Evolutionary conservation across 176 grass and related monocot genomes (phyloP), one percentile per base, ranked within the genome.

Genomic region (Zea mays): DNA sequence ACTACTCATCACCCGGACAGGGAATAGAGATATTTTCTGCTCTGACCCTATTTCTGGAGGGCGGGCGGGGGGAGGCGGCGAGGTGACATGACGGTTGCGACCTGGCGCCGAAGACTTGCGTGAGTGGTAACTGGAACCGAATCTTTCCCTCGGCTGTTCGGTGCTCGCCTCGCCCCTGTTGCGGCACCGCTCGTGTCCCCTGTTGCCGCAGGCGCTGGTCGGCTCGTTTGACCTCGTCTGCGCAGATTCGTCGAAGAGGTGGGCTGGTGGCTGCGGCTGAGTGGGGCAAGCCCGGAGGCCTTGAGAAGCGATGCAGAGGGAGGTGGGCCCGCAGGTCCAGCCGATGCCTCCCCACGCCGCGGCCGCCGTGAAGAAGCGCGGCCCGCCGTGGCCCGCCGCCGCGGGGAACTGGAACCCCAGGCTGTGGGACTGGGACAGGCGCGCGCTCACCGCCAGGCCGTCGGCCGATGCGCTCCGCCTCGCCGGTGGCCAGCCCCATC

Each of bases 391-490:
- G n/a, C 79, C 6, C 27, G 35, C 40, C 39, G 73, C 13, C 14
- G 46, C 10, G 65, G 79, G 69, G 7, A 90, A 83, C 86, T 97
- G 94, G 94, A 94, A 97, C 81, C 89, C 89, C 20, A 84, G 73
- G 55, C 81, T 87, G 73, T 97, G 94, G 94, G 88, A 93, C 54
- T 97, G 89, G 94, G 94, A 94, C 81, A 94, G 91, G 80, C 74
- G 90, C 62, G n/a, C 71, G 14, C 85, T 97, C 38, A 73, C 87
- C 17, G 94, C 94, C 4, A 88, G 19, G 58, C 94, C 89, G 17
- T 68, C 76, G 79, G 59, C 84, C 45, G 81, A 86, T 3, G 67
- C 64, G 13, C 72, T 75, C 17, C 69, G 50, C 63, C 68, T 38
- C 73, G 67, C 27, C 45, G 73, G 65, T 60, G 16, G 33, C 52